Evolutionary conservation across 2,329 filamentous ascomycete species (phyloP).

Genomic region (Pseudonectria foliicola): DNA sequence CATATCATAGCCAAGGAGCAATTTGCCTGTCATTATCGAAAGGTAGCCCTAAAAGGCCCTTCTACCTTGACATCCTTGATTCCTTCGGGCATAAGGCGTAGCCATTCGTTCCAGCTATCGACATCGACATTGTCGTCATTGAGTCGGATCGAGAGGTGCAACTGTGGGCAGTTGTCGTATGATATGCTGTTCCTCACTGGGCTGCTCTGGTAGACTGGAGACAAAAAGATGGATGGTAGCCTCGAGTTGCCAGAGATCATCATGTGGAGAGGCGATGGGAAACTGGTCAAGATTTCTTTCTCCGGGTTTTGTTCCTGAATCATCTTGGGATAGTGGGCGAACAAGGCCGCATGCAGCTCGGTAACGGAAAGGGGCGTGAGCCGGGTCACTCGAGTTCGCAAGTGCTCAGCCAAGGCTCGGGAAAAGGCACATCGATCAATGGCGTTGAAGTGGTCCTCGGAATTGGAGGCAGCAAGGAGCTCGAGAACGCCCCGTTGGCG

Average conservation of each 20-base stretch:
- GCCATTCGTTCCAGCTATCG: constrained; percentile 51
- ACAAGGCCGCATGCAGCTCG: constrained; percentile 47
- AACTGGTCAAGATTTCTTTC: constrained; percentile 39
- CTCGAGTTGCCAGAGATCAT: constrained; percentile 47
- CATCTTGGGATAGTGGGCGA: constrained; percentile 45
- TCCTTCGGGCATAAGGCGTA: constrained; percentile 50
- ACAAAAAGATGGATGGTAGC: constrained; percentile 49
- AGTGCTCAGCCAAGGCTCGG: constrained; percentile 40
- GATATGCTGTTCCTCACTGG: constrained; percentile 31
- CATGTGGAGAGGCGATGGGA: constrained; percentile 48
- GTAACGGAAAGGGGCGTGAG: constrained; percentile 41
- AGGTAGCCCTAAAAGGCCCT: constrained; percentile 34
- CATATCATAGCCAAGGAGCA: neutral
- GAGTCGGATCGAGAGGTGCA: constrained; percentile 45
- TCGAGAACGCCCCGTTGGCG: constrained; percentile 49
- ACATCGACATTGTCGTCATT: constrained; percentile 44
- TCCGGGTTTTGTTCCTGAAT: constrained; percentile 43
- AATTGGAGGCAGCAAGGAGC: constrained; percentile 47
- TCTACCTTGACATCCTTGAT: constrained; percentile 50
- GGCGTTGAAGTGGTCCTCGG: constrained; percentile 41
- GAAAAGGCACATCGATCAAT: constrained; percentile 48
- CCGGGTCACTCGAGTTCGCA: constrained; percentile 41
- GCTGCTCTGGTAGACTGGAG: constrained; percentile 39
- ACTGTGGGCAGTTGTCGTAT: constrained; percentile 38
- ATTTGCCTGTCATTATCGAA: constrained; percentile 9